A percentile compares a stretch with the other conserved stretches of the same genome.
Evolutionary conservation across 768 basidiomycete species (phyloP).

Genomic region (Mycena capillaripes): DNA sequence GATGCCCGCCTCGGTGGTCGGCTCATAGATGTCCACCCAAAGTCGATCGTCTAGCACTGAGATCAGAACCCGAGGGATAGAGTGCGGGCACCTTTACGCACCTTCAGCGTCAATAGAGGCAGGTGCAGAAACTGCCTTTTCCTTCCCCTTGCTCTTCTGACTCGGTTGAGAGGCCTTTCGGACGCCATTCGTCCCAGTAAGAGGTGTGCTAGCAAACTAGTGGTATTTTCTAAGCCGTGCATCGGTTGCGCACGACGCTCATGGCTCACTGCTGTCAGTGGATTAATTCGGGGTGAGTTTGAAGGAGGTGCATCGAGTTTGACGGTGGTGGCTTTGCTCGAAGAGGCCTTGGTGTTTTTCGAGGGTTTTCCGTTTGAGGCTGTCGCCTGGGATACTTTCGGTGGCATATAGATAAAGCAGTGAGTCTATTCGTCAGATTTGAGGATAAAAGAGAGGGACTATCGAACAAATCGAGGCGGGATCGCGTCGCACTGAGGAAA

Average conservation of each 20-base stretch:
- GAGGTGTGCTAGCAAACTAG: slow-evolving; percentile 36
- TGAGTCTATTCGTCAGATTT: background rate
- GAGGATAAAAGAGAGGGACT: too few species aligned
- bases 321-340: slow-evolving; percentile 28
- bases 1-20: slow-evolving; percentile 63
- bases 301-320: slow-evolving; percentile 15
- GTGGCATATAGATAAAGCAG: slow-evolving; percentile 7
- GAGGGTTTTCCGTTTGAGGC: slow-evolving; percentile 3
- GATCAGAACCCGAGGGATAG: background rate
- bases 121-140: background rate
- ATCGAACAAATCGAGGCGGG: too few species aligned
- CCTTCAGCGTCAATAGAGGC: background rate
- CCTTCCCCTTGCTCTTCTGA: slow-evolving; percentile 37
- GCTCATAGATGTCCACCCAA: slow-evolving; percentile 78
- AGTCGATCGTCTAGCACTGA: slow-evolving; percentile 53
- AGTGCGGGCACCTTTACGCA: background rate
- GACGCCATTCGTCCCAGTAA: background rate
- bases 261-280: slow-evolving; percentile 42
- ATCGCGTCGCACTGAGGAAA: too few species aligned
- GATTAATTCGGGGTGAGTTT: slow-evolving; percentile 36
- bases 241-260: background rate
- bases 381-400: slow-evolving; percentile 9
- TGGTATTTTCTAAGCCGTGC: background rate
- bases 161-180: slow-evolving; percentile 23
- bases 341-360: slow-evolving; percentile 25